Percentiles rank a stretch among this genome's conserved stretches.
phyloP scores from a whole-genome alignment of 768 basidiomycete genomes.

The Amanita phalloides region DNA sequence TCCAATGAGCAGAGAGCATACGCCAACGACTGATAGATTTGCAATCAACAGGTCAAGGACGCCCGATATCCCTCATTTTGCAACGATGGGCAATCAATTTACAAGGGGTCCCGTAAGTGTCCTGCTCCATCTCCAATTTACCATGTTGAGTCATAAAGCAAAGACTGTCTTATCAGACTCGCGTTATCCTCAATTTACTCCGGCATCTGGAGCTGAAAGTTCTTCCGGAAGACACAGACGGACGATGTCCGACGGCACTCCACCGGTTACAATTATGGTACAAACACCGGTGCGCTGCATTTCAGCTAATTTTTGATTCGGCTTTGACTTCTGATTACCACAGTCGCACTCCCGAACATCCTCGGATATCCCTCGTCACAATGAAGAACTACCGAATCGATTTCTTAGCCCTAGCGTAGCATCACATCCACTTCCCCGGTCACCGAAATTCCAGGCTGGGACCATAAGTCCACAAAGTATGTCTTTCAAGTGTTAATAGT shows the following conservation, averaged over 20 bases:
- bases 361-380: not conserved
- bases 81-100: not conserved
- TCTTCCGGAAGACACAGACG: not conserved
- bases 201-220: not conserved
- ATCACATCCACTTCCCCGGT: not conserved
- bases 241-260: not conserved
- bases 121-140: not conserved
- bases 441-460: not conserved
- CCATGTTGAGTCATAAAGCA: not conserved
- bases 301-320: not conserved
- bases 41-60: not conserved
- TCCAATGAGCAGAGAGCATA: slow-evolving; percentile 20
- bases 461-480: not conserved
- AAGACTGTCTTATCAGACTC: not conserved
- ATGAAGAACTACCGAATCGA: not conserved
- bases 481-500: not conserved
- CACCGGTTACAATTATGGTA: slow-evolving; percentile 3
- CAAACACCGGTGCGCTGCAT: slow-evolving; percentile 1
- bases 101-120: not conserved
- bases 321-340: not conserved
- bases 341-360: slow-evolving; percentile 1
- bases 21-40: slow-evolving; percentile 14
- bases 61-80: not conserved
- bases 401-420: slow-evolving; percentile 2
- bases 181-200: not conserved